Evolutionary conservation across 352 stramenopile species (phyloP), one percentile per base, ranked within the genome.

Genomic region (Pythium sukuiense): DNA sequence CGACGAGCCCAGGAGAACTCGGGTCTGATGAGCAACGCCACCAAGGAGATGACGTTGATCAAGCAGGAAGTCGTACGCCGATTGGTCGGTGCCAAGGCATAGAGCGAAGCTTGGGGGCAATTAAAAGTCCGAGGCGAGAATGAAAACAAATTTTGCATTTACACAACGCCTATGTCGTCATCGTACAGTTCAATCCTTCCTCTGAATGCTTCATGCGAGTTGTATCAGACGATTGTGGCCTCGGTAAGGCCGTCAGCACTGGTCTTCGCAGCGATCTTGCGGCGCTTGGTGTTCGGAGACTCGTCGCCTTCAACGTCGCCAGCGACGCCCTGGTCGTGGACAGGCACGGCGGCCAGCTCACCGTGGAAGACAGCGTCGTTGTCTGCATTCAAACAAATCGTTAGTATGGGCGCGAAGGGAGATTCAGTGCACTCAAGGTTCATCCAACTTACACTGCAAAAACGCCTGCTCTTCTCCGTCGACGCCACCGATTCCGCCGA

Each of bases 1-100:
- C 92, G 97, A 27, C 90, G 97, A 55, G 97, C 96, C 5, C 89
- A 98, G 69, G 97, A 99, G 71, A 99, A 99, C 81, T 93, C 83
- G 71, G 90, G 83, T 4, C 70, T 98, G 50, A 91, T 98, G 77
- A 93, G 81, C 57, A 92, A 85, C 20, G 83, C 86, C 12, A 76
- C 73, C 30, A 83, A 92, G 73, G 86, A 95, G 66, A 88, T 93
- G 75, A 48, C 59, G 41, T 77, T 95, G 61, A 67, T 95, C 61
- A 70, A 76, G 50, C 76, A 81, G 49, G 86, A 95, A 69, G 79
- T 95, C 35, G 72, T 81, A 69, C 86, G 86, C 39, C 84, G 86
- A 59, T 30, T 67, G 39, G 49, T 69, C 29, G 69, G 69, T 14
- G 43, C 16, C 39, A 66, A 63, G 41, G 56, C 49, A 29, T 72